A percentile compares a stretch with the other conserved stretches of the same genome.
Conservation (phyloP, 1,284 basidiomycete genomes). For the Cystobasidium sp. region DNA sequence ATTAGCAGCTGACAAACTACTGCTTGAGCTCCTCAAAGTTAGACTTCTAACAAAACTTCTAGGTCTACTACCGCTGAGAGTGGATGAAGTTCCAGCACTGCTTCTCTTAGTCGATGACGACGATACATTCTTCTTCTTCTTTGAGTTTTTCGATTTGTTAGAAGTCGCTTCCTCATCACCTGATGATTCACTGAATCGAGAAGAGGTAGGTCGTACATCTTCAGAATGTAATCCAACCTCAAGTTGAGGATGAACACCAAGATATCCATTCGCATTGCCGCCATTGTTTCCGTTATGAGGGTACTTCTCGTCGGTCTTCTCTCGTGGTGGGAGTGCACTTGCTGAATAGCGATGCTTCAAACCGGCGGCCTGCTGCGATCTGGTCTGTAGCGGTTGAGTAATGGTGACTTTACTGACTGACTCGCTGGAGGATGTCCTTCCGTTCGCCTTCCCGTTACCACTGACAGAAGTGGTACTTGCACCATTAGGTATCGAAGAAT, state of each 20-base stretch:
- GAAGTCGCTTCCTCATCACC: background rate
- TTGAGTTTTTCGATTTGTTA: background rate
- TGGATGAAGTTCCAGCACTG: background rate
- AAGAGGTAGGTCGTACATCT: background rate
- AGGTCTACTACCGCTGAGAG: background rate
- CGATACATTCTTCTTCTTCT: background rate
- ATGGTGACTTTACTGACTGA: no score
- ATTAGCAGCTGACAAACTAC: background rate
- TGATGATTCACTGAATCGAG: conserved; percentile 23
- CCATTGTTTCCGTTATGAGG: background rate
- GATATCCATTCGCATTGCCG: background rate
- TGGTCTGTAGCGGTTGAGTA: no score
- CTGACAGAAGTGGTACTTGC: no score
- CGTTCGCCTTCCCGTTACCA: no score
- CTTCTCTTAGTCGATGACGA: background rate
- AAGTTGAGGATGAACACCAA: background rate
- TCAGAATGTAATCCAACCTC: background rate
- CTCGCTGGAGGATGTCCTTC: no score
- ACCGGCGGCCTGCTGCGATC: no score
- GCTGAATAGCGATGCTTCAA: no score
- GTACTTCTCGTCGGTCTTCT: no score
- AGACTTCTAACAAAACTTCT: background rate
- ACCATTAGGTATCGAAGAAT: no score
- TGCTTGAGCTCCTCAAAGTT: background rate
- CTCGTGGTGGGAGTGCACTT: no score